A percentile compares a stretch with the other conserved stretches of the same genome.
These are phyloP conservation scores for Pichia sp. DNA, from an alignment of 1,139 yeast species.

Conservation along the genomic window DNA sequence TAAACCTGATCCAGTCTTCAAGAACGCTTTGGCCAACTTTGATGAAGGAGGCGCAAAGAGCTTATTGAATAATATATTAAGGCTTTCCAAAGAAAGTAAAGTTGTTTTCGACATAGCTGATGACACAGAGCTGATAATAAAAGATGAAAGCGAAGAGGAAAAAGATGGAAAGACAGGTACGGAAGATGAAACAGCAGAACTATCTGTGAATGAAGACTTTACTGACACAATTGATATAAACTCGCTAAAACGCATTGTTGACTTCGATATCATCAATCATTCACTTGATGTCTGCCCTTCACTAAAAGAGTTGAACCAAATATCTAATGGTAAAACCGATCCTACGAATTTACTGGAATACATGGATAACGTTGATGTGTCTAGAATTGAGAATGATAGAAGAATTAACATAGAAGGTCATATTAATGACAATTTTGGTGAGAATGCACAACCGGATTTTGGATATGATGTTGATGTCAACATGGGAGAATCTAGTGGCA, in stretches of 20 bases:
- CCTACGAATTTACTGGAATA: slow-evolving; percentile 33
- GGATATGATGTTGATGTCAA: slow-evolving; percentile 17
- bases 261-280: slow-evolving; percentile 11
- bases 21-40: slow-evolving; percentile 52
- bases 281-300: slow-evolving; percentile 45
- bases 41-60: slow-evolving; percentile 63
- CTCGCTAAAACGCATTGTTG: not conserved
- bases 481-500: not conserved
- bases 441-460: slow-evolving; percentile 25
- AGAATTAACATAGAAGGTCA: not conserved
- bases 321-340: slow-evolving; percentile 39
- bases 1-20: slow-evolving; percentile 54
- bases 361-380: slow-evolving; percentile 25
- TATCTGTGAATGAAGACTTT: slow-evolving; percentile 2
- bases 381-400: slow-evolving; percentile 2
- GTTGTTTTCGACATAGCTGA: slow-evolving; percentile 43
- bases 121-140: slow-evolving; percentile 16
- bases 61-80: slow-evolving; percentile 47
- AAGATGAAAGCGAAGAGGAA: slow-evolving; percentile 7
- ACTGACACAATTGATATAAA: not conserved
- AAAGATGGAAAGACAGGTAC: not conserved
- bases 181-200: not conserved
- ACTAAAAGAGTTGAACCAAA: slow-evolving; percentile 41
- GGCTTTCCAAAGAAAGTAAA: slow-evolving; percentile 44
- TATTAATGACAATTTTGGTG: slow-evolving; percentile 2